Conservation (phyloP, 441 rosid genomes). For the Populus hybrid region DNA sequence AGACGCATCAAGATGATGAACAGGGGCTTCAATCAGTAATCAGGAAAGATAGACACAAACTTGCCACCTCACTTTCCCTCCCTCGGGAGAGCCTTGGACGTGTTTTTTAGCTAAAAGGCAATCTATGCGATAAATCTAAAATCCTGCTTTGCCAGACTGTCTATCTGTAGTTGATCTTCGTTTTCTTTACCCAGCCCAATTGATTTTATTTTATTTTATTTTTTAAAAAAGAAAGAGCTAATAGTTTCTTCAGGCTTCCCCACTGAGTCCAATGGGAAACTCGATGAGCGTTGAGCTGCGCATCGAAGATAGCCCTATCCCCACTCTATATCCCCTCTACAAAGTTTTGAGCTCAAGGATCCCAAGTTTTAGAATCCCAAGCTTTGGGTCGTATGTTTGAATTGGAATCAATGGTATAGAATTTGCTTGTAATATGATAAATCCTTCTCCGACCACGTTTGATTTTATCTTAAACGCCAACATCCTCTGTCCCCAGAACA, state of each 20-base stretch:
- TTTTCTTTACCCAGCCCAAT: neutral
- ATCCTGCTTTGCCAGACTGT: neutral
- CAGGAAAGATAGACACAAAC: neutral
- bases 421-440: neutral
- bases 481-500: neutral
- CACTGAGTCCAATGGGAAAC: neutral
- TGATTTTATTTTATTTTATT: no score
- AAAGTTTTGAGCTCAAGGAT: no score
- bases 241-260: neutral
- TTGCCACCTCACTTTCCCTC: neutral
- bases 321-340: neutral
- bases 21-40: neutral
- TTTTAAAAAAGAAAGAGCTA: neutral
- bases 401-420: neutral
- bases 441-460: neutral
- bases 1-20: neutral
- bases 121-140: neutral
- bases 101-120: neutral
- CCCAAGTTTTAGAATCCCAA: neutral
- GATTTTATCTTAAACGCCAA: neutral
- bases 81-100: neutral
- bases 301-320: neutral
- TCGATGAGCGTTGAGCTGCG: neutral
- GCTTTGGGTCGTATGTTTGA: neutral
- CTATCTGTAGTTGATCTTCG: neutral